phyloP scores from a whole-genome alignment of 345 rosid species.

The Litchi chinensis region DNA sequence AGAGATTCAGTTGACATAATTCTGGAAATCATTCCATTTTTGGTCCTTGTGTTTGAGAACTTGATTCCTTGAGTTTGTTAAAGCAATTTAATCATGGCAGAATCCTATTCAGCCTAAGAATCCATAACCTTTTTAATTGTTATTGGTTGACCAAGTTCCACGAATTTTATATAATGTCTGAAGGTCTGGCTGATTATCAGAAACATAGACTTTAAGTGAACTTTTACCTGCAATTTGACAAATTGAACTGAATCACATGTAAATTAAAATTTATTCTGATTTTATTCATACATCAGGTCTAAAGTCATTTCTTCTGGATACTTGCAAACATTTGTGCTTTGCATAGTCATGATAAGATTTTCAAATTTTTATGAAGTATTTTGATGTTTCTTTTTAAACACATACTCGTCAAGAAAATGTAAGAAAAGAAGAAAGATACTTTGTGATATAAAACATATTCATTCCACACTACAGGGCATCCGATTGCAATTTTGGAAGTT shows the following conservation, averaged over 20 bases:
- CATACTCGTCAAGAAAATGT: neutral
- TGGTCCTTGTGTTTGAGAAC: neutral
- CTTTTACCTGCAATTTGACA: neutral
- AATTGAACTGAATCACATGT: conserved; percentile 2
- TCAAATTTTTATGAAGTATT: neutral
- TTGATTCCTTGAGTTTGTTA: neutral
- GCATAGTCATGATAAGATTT: neutral
- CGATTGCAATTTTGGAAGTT: neutral
- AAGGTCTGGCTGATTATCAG: neutral
- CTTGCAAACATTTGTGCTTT: neutral
- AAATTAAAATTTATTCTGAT: neutral
- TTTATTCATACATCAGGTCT: neutral
- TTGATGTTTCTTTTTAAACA: neutral
- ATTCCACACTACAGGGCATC: neutral
- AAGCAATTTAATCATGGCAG: neutral
- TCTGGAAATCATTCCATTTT: neutral
- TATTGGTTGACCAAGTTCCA: neutral
- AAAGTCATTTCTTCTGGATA: conserved; percentile 1
- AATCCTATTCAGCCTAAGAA: neutral
- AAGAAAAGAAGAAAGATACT: neutral
- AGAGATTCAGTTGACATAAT: neutral
- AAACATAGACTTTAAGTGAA: neutral
- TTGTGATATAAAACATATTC: neutral
- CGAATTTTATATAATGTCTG: neutral
- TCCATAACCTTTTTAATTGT: neutral